Percentiles rank a stretch among this genome's conserved stretches.
phyloP scores from a whole-genome alignment of 1,284 basidiomycete genomes.

The Cystobasidium sp. region DNA sequence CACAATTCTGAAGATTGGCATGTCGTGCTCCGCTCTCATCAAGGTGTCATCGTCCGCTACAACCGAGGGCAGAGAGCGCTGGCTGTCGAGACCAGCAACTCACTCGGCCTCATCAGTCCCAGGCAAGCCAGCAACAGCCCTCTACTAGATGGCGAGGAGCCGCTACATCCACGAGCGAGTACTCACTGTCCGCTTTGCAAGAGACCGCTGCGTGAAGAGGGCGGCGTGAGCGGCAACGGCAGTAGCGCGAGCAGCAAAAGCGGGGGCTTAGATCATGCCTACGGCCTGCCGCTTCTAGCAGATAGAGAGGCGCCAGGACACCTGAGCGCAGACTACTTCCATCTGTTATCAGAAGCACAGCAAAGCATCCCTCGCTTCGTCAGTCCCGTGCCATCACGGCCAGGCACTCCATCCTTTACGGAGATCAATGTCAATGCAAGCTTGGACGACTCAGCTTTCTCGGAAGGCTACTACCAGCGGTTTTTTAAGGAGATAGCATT shows the following conservation, averaged over 20 bases:
- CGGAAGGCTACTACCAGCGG: constrained; percentile 48
- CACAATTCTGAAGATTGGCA: constrained; percentile 31
- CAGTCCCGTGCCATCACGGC: constrained; percentile 33
- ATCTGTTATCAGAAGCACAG: constrained; percentile 30
- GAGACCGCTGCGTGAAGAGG: constrained; percentile 18
- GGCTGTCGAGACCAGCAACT: constrained; percentile 28
- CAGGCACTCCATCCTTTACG: constrained; percentile 30
- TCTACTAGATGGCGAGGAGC: neutral
- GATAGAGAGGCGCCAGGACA: constrained; percentile 1
- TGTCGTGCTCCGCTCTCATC: constrained; percentile 39
- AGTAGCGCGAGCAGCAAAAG: neutral
- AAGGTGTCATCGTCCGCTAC: constrained; percentile 37
- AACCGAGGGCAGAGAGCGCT: constrained; percentile 29
- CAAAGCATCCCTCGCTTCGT: constrained; percentile 1
- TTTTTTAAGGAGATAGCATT: constrained; percentile 51
- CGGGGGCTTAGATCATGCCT: constrained; percentile 12
- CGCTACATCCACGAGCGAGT: neutral
- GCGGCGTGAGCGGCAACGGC: neutral
- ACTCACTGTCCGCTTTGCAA: constrained; percentile 29
- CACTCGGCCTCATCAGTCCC: neutral
- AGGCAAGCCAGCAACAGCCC: neutral
- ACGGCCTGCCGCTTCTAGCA: constrained; percentile 3
- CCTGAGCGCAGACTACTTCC: constrained; percentile 41
- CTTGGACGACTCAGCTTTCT: constrained; percentile 29
- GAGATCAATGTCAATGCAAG: constrained; percentile 18